Evolutionary conservation across 495 filamentous ascomycete species (phyloP).

Genomic region (Aspergillus affinis): DNA sequence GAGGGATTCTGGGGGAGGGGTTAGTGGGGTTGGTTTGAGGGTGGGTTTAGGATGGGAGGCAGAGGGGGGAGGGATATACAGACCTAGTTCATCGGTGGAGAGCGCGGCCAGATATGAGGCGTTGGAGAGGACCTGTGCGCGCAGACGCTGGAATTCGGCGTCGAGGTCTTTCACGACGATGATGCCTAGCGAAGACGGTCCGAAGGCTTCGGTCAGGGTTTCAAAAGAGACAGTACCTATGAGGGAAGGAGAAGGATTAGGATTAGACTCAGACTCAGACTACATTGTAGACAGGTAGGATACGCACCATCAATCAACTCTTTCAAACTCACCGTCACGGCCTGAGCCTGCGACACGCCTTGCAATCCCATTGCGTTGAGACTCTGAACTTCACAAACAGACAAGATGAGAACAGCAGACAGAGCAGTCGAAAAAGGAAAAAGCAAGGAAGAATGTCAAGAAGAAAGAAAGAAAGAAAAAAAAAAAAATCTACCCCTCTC

Average conservation of each 20-base stretch:
- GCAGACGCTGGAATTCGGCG: slow-evolving; percentile 61
- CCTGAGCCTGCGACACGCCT: slow-evolving; percentile 33
- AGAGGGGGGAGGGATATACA: slow-evolving; percentile 35
- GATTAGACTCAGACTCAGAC: neutral
- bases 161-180: slow-evolving; percentile 87
- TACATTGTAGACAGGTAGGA: neutral
- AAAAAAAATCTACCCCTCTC: neutral
- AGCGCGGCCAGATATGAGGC: slow-evolving; percentile 88
- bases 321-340: slow-evolving; percentile 55
- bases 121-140: slow-evolving; percentile 75
- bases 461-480: neutral
- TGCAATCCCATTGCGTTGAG: slow-evolving; percentile 19
- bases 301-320: slow-evolving; percentile 43
- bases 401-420: neutral
- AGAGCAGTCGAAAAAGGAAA: neutral
- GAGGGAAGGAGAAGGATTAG: neutral
- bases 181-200: slow-evolving; percentile 87
- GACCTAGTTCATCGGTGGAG: slow-evolving; percentile 68
- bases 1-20: slow-evolving; percentile 37
- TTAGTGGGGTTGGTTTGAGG: slow-evolving; percentile 8
- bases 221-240: slow-evolving; percentile 70
- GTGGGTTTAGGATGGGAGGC: neutral
- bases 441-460: no score
- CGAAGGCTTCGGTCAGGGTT: slow-evolving; percentile 81
- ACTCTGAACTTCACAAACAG: neutral